Base-by-base conservation (phyloP, 768 basidiomycete species). In the Boletus pseudopeckii region DNA sequence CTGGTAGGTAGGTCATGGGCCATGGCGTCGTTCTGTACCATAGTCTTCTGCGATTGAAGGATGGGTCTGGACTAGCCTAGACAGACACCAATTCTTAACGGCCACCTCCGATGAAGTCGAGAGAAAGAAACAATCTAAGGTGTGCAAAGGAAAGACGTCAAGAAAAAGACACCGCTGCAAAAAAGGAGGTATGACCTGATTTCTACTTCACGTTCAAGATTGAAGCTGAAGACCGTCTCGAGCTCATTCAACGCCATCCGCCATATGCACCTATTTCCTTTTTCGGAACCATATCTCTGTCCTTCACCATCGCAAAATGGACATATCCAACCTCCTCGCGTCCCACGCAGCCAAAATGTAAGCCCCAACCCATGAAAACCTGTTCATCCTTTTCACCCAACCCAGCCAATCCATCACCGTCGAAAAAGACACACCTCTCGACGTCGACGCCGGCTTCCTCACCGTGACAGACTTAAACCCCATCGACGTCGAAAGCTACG, bases 381-480 rank as follows among this genome's bases (percentile, higher is more conserved):
- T 0, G 1, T 22, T 7, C 26, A 26, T 39, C 39, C 28, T 51
- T 20, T 33, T 24, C 17, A 45, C 43, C 28, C 26, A 30, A 9
- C n/a, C 13, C 53, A 92, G 89, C 67, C 83, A 85, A 72, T 80
- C 84, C 32, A 75, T 82, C 36, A 70, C 74, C 33, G 85, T 91
- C 52, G 85, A 91, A 67, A 92, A 90, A 68, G 89, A 91, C 48
- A 84, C 81, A 9, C 83, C 88, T 7, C 80, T 92, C 56, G 83
- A 86, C 40, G 76, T 92, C 54, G 97, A 99, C 72, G 65, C 86
- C 5, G 95, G 90, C 5, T 79, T 88, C 39, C 77, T 99, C 18
- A 81, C 88, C 5, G 92, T 90, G 1, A 91, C 91, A 44, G 96
- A 99, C 74, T 79, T 80, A 20, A 95, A 92, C 69, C 83, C 89